These are phyloP conservation scores for Guadua angustifolia DNA, from an alignment of 176 grass and related monocot species.

Conservation along the genomic window DNA sequence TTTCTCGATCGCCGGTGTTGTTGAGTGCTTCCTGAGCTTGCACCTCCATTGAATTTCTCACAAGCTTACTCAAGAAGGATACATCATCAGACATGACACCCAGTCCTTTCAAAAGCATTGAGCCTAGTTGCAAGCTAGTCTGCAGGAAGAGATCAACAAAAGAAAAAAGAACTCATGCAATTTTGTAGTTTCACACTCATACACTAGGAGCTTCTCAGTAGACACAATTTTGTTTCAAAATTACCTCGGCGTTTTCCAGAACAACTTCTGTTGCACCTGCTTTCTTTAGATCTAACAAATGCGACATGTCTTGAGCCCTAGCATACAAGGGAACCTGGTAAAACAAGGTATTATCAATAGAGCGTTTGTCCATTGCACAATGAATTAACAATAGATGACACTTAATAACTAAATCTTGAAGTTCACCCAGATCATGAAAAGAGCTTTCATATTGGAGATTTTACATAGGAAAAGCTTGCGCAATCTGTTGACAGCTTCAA, in stretches of 20 bases:
- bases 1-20: slow-evolving; percentile 45
- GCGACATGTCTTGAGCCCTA: slow-evolving; percentile 69
- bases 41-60: slow-evolving; percentile 88
- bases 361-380: not conserved
- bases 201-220: not conserved
- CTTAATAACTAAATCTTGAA: not conserved
- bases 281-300: slow-evolving; percentile 91
- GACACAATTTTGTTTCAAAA: slow-evolving; percentile 7
- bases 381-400: not conserved
- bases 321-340: slow-evolving; percentile 84
- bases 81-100: slow-evolving; percentile 99
- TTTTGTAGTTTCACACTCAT: slow-evolving; percentile 18
- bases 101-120: slow-evolving; percentile 79
- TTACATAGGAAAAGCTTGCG: slow-evolving; percentile 94
- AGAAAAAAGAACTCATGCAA: not conserved
- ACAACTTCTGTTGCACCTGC: slow-evolving; percentile 89
- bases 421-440: not conserved
- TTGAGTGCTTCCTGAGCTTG: slow-evolving; percentile 84
- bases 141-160: slow-evolving; percentile 51
- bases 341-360: slow-evolving; percentile 27
- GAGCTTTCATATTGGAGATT: not conserved
- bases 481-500: slow-evolving; percentile 80
- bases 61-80: slow-evolving; percentile 89
- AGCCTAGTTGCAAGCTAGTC: slow-evolving; percentile 92
- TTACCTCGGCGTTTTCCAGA: slow-evolving; percentile 94